Evolutionary conservation across 2,329 filamentous ascomycete genomes (phyloP), one percentile per base, ranked within the genome.

Genomic region (Thielaviopsis punctulata): DNA sequence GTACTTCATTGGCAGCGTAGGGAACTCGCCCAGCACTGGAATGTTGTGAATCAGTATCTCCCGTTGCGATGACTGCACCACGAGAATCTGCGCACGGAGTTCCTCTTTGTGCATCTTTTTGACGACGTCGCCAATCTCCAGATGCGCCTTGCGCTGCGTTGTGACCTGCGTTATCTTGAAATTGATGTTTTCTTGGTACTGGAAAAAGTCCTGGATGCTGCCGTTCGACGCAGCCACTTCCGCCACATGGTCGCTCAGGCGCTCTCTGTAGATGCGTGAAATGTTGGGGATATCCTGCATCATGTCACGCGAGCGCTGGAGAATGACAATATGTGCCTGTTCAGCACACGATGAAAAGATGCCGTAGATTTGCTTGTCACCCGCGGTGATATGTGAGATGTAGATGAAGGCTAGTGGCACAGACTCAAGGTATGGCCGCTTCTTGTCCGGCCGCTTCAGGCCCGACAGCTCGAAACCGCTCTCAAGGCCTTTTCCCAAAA

Each of bases 21-120:
- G 92, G 58, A 95, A 84, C 36, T 94, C 89, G 51, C 80, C 84
- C 19, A 96, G 69, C 1, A 84, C 76, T 0, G 90, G 84, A 24
- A 98, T 78, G 57, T 95, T 88, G 57, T 95, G 86, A 12, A 88
- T 73, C 2, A 98, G 72, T 53, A 86, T 76, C 48, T 81, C 81
- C 54, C 82, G 80, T 60, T 92, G 88, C 4, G 87, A 86, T 0
- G 92, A 95, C 64, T 96, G 92, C 45, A 98, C 76, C 2, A 95
- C 86, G 58, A 95, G 73, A 68, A 96, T 78, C 49, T 85, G 76
- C 1, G 92, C 86, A 27, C 79, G 79, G 24, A 70, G 77, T 63
- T 95, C 88, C 44, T 95, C 89, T 60, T 82, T 88, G 61, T 80
- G 84, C 71, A 95, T 81, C 68, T 87, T 93, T 71, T 92, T 95